Conservation (phyloP, 1,284 basidiomycete genomes). For the Marasmius oreades region DNA sequence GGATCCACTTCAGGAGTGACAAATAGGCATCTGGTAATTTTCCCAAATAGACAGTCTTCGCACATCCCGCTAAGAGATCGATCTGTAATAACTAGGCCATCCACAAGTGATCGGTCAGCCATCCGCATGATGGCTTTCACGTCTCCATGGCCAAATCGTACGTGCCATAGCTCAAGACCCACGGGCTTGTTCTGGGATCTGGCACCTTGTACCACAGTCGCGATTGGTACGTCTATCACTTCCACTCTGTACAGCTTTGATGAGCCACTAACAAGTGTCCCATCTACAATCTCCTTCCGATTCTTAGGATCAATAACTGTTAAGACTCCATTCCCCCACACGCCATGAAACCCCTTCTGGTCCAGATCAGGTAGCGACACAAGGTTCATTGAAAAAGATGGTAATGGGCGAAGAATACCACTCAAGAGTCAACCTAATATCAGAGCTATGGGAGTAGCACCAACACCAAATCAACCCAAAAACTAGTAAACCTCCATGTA, state of each 20-base stretch:
- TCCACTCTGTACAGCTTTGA: not conserved
- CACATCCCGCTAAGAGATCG: not conserved
- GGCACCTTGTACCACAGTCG: not conserved
- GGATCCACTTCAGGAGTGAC: not conserved
- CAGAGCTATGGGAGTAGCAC: too few species aligned
- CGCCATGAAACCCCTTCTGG: not conserved
- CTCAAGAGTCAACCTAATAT: too few species aligned
- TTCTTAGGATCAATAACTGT: not conserved
- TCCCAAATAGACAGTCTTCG: not conserved
- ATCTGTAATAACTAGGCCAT: not conserved
- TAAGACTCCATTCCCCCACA: not conserved
- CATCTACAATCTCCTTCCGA: not conserved
- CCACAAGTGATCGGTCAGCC: not conserved
- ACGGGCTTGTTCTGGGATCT: not conserved
- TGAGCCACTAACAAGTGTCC: not conserved
- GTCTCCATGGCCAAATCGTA: constrained; percentile 4
- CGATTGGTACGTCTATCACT: not conserved
- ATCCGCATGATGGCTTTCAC: not conserved
- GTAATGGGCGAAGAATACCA: too few species aligned
- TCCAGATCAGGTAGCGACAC: not conserved
- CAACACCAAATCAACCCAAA: too few species aligned
- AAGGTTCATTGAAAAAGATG: not conserved
- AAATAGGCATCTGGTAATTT: not conserved
- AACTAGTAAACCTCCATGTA: too few species aligned
- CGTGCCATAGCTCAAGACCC: not conserved